Base-by-base conservation (phyloP, 108 stramenopile genomes). In the Asterionellopsis glacialis region DNA sequence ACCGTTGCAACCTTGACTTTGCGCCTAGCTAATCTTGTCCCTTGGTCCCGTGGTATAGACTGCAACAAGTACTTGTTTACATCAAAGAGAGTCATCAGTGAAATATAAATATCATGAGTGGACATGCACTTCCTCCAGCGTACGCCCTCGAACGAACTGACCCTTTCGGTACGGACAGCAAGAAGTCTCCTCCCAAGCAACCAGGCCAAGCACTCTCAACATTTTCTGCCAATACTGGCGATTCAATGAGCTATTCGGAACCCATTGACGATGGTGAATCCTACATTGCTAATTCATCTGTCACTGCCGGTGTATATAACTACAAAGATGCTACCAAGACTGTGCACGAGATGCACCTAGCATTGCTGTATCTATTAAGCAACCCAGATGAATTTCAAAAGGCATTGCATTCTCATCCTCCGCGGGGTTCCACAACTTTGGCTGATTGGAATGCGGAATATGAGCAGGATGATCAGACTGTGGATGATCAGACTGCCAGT, bases 381-480 rank as follows among this genome's bases (percentile, higher is more conserved):
- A 73, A 82, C 58, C 87, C 90, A 23, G 80, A 84, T 27, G 81
- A 86, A 68, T 92, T 92, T 67, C 79, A 85, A 41, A 74, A 80
- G 55, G 85, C 85, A 1, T 45, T 92, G 40, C 56, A 79, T 50
- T 57, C 69, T 9, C 67, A 64, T 38, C 76, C 74, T 47, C 69
- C 76, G 1, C 39, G 76, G 18, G 79, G 77, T 25, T 75, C 76
- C 0, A 82, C 85, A 7, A 73, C 77, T 0, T 49, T 83, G 48
- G 64, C 76, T 11, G 70, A 81, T 54, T 88, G 83, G 75, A 81
- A 84, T 65, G 83, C 81, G 12, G 80, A 83, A 65, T 83, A 80
- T 39, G 88, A 89, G 23, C 15, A 41, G 22, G 28, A 64, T 47
- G 59, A 55, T 45, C 43, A 41, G 28, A 25, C 16, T 28, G 57